Evolutionary conservation across 768 basidiomycete genomes (phyloP).

Genomic region (Sporobolomyces pararoseus): DNA sequence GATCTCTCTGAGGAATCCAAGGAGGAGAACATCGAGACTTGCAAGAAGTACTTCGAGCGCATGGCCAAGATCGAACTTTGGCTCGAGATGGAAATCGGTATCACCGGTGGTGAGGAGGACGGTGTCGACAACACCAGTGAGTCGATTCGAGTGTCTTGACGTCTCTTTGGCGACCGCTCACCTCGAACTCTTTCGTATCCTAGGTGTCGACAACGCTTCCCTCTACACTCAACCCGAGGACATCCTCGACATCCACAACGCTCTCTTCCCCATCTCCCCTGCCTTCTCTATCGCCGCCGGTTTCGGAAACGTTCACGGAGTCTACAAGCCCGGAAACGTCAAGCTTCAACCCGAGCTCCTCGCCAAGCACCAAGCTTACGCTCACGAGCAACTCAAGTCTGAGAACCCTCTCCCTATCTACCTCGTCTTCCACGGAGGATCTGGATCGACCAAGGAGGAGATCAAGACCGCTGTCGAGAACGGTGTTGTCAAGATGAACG

Average conservation of each 20-base stretch:
- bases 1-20: slow-evolving; percentile 79
- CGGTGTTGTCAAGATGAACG: slow-evolving; percentile 99
- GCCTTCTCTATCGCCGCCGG: slow-evolving; percentile 98
- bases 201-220: slow-evolving; percentile 78
- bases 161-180: not conserved
- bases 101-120: slow-evolving; percentile 99
- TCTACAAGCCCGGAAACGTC: slow-evolving; percentile 99
- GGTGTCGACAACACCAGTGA: slow-evolving; percentile 86
- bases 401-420: slow-evolving; percentile 73
- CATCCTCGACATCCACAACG: slow-evolving; percentile 81
- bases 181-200: not conserved
- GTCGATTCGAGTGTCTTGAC: not conserved
- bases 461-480: slow-evolving; percentile 83
- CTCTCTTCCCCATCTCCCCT: slow-evolving; percentile 76
- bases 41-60: slow-evolving; percentile 89
- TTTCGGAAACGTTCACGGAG: slow-evolving; percentile 98
- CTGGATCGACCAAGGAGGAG: slow-evolving; percentile 93
- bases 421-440: slow-evolving; percentile 99
- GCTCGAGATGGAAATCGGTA: slow-evolving; percentile 99
- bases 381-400: slow-evolving; percentile 63
- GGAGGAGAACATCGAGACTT: slow-evolving; percentile 89
- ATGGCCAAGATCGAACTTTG: slow-evolving; percentile 87
- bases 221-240: slow-evolving; percentile 98
- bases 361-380: slow-evolving; percentile 79
- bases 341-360: slow-evolving; percentile 85